Percentiles rank a stretch among this genome's conserved stretches.
These are phyloP conservation scores for Seiridium unicorne DNA, from an alignment of 2,329 filamentous ascomycete species.

Conservation along the genomic window DNA sequence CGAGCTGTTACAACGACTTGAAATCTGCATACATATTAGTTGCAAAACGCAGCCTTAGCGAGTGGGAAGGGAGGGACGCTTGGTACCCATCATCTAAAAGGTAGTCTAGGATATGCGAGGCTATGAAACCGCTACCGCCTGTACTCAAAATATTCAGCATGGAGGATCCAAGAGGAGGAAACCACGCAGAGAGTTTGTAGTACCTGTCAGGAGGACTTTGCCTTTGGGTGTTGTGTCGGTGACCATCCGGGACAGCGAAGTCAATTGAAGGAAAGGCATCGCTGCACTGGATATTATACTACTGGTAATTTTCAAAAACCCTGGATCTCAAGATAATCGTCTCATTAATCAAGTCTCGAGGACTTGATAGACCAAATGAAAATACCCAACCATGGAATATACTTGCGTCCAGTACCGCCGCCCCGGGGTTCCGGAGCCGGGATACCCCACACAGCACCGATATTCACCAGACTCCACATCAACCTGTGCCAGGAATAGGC, in stretches of 20 bases:
- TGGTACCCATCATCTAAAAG: constrained; percentile 39
- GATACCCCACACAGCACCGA: constrained; percentile 7
- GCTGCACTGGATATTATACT: too few species aligned
- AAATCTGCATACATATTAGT: constrained; percentile 25
- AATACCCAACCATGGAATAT: background rate
- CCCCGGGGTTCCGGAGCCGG: constrained; percentile 1
- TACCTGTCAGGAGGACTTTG: constrained; percentile 27
- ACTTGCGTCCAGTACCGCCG: background rate
- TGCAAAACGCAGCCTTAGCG: constrained; percentile 8
- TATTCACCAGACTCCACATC: background rate
- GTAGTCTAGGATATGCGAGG: constrained; percentile 48
- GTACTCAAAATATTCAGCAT: background rate
- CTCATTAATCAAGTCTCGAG: background rate
- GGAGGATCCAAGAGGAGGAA: background rate
- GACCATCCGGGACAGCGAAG: background rate
- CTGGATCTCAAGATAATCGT: too few species aligned
- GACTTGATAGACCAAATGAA: background rate
- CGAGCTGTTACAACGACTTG: constrained; percentile 46
- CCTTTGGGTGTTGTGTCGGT: constrained; percentile 4
- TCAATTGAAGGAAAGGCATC: background rate
- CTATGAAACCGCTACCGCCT: constrained; percentile 55
- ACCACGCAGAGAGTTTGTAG: background rate
- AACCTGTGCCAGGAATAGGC: too few species aligned
- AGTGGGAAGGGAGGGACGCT: constrained; percentile 4
- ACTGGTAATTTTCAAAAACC: too few species aligned